Base-by-base conservation (phyloP, 345 rosid genomes). In the Eucalyptus cladocalyx region DNA sequence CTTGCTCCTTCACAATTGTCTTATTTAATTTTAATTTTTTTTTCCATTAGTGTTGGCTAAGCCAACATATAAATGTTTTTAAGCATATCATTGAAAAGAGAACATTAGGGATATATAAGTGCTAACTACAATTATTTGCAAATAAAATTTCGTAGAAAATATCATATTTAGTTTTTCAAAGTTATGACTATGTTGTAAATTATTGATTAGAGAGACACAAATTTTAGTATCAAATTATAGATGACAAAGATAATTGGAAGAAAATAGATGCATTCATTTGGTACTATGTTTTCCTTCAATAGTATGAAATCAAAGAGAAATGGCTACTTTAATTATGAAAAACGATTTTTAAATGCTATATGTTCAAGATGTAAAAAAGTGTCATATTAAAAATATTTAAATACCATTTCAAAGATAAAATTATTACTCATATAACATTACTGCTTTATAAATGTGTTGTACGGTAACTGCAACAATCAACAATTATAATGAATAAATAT, bases 161-260 rank as follows among this genome's bases (percentile, higher is more conserved):
- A 19, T 19, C 3, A 65, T 15, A n/a, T 4, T 8, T 65, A n/a
- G 18, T 15, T 7, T n/a, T 14, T 14, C 2, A 0, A 30, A 65
- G 37, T 65, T 7, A 65, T 14, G 72, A 7, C 19, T 2, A 16
- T n/a, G 3, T 0, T 8, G 0, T n/a, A 2, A 14, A 0, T 30
- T 30, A 30, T 30, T 30, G 34, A 62, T 14, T 30, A 62, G 18
- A 62, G 17, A 62, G 0, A 30, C 1, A 6, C 34, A 62, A 30
- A 30, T 62, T 62, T 7, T 30, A 62, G 13, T 30, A 30, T 62
- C 58, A 19, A 19, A 53, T 3, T 19, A 19, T 0, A 19, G 0
- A 53, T 5, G 65, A 58, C 12, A 11, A 11, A 58, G 30, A 0
- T 0, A 58, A 58, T 5, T 11, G 65, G 15, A 58, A 26, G n/a